Percentiles rank a stretch among this genome's conserved stretches.
These are phyloP conservation scores for Rhypophila decipiens DNA, from an alignment of 495 filamentous ascomycete species.

Conservation along the genomic window DNA sequence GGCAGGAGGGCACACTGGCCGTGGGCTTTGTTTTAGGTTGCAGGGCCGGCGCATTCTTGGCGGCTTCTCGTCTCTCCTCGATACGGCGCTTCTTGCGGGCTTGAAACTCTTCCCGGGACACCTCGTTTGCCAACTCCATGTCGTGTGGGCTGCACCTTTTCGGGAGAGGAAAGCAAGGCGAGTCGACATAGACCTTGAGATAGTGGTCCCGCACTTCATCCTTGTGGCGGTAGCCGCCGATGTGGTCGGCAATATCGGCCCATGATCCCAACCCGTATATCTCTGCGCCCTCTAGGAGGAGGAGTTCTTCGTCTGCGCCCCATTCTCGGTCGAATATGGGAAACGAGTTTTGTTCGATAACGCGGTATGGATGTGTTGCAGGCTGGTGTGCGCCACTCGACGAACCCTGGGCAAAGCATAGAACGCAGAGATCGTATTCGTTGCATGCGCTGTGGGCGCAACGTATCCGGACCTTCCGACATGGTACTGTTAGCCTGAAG, in stretches of 20 bases:
- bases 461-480: slow-evolving; percentile 77
- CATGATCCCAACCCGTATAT: slow-evolving; percentile 95
- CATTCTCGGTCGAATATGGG: slow-evolving; percentile 93
- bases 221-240: slow-evolving; percentile 87
- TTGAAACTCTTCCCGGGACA: slow-evolving; percentile 90
- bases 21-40: slow-evolving; percentile 94
- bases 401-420: slow-evolving; percentile 80
- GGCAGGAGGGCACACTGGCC: slow-evolving; percentile 85
- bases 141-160: slow-evolving; percentile 76
- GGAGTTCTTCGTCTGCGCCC: slow-evolving; percentile 93
- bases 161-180: slow-evolving; percentile 76
- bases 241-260: slow-evolving; percentile 97
- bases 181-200: slow-evolving; percentile 77
- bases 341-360: slow-evolving; percentile 97
- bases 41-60: slow-evolving; percentile 73
- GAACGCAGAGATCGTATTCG: slow-evolving; percentile 96
- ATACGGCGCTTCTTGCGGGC: slow-evolving; percentile 89
- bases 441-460: slow-evolving; percentile 77
- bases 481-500: slow-evolving; percentile 10
- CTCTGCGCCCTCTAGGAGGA: slow-evolving; percentile 92
- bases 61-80: slow-evolving; percentile 82
- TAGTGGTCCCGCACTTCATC: slow-evolving; percentile 96
- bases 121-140: slow-evolving; percentile 63
- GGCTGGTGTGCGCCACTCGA: slow-evolving; percentile 77
- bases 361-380: slow-evolving; percentile 74